Evolutionary conservation across 1,139 yeast genomes (phyloP), one percentile per base, ranked within the genome.

Genomic region (Groenewaldozyma auringiensis): DNA sequence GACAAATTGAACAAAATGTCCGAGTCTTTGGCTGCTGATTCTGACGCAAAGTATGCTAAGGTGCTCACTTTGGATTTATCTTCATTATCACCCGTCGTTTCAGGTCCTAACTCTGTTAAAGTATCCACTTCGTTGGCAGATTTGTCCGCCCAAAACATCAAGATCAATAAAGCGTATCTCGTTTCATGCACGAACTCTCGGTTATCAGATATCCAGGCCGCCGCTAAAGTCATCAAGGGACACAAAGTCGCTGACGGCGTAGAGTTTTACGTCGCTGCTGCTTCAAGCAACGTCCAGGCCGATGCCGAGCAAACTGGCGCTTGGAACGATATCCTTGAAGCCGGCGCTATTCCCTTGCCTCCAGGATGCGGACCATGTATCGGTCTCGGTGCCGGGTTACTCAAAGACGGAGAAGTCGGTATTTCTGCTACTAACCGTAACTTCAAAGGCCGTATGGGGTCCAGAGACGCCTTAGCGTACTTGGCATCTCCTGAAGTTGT

Each of bases 331-430:
- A 75, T 94, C 46, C 60, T 92, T 39, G 92, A 83, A 47, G 95
- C 97, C 13, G 99, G 99, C 44, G 95, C 96, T 47, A 85, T 71
- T 58, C 89, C 96, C 33, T 76, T 92, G 57, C 97, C 97, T 16
- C 95, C 98, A 17, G 99, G 99, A 21, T 92, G 99, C 70, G 99
- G 99, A 42, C 99, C 99, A 34, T 92, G 99, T 71, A 92, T 92
- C 61, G 99, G 99, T 39, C 75, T 92, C 48, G 99, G 99, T 50
- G 75, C 94, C 34, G 99, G 99, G 44, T 72, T 92, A 52, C 73
- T 92, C 57, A 81, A 92, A 66, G 92, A 87, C 41, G 98, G 98
- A 40, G 96, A 92, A 66, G 94, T 94, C 48, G 98, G 99, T 53
- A 94, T 92, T 60, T 86, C 96, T 55, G 98, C 98, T 48, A 94